These are phyloP conservation scores for Pseudoscleropodium purum DNA, from an alignment of 225 moss, liverwort and hornwort species.

Conservation along the genomic window DNA sequence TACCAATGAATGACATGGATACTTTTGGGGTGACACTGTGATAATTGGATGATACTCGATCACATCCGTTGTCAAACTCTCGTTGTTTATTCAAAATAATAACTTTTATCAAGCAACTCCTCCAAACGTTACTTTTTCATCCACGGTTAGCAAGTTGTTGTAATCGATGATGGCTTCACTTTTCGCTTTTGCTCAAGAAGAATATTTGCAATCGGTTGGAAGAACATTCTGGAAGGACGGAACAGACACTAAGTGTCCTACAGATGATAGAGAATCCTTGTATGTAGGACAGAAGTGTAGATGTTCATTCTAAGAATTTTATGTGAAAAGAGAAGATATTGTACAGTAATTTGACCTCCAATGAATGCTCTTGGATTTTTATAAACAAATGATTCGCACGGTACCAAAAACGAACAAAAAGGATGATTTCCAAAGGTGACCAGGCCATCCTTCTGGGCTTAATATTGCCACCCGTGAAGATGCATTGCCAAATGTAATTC, in stretches of 20 bases:
- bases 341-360: too few relatives aligned
- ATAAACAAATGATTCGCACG: neutral
- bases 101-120: neutral
- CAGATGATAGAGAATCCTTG: neutral
- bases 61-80: neutral
- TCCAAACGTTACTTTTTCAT: neutral
- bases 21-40: neutral
- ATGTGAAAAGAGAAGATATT: neutral
- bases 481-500: too few relatives aligned
- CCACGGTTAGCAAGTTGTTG: neutral
- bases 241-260: rapidly evolving
- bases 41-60: neutral
- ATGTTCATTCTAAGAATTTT: neutral
- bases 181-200: neutral
- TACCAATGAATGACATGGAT: neutral
- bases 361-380: neutral
- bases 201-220: neutral
- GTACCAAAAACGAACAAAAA: too few relatives aligned
- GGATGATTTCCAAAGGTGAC: neutral
- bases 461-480: too few relatives aligned
- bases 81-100: neutral
- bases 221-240: neutral
- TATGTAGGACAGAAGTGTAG: neutral
- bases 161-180: neutral
- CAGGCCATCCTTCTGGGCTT: neutral